phyloP scores from a whole-genome alignment of 2,329 filamentous ascomycete genomes.

The Byssoonygena ceratinophila region DNA sequence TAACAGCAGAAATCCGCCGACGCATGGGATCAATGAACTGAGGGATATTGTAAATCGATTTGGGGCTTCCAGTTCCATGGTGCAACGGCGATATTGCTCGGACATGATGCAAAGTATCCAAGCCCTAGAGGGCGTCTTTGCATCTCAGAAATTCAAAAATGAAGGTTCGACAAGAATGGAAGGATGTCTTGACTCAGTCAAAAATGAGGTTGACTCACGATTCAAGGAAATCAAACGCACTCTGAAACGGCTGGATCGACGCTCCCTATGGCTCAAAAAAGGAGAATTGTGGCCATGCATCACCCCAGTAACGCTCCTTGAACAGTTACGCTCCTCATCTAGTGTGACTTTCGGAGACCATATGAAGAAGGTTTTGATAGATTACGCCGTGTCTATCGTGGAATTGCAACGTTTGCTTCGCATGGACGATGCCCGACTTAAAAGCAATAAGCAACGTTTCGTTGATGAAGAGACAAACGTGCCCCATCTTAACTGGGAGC shows the following conservation, averaged over 20 bases:
- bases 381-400: conserved; percentile 24
- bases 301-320: conserved; percentile 34
- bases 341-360: conserved; percentile 1
- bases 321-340: conserved; percentile 32
- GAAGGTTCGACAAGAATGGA: background rate
- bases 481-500: conserved; percentile 50
- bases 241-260: conserved; percentile 22
- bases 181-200: conserved; percentile 14
- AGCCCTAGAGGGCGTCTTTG: conserved; percentile 23
- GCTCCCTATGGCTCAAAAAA: conserved; percentile 31
- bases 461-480: conserved; percentile 38
- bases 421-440: conserved; percentile 17
- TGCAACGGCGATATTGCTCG: conserved; percentile 25
- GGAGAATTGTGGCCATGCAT: conserved; percentile 35
- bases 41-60: conserved; percentile 6
- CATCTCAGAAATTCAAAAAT: background rate
- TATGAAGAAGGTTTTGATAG: conserved; percentile 9
- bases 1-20: too few species aligned
- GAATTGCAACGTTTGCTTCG: conserved; percentile 24
- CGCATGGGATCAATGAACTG: conserved; percentile 4
- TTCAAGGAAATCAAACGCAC: conserved; percentile 16
- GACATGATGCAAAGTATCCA: conserved; percentile 33
- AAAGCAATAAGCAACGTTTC: background rate
- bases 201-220: conserved; percentile 13
- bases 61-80: conserved; percentile 7